Evolutionary conservation across 106 monocot species (phyloP).

Genomic region (Dendrobium catenatum): DNA sequence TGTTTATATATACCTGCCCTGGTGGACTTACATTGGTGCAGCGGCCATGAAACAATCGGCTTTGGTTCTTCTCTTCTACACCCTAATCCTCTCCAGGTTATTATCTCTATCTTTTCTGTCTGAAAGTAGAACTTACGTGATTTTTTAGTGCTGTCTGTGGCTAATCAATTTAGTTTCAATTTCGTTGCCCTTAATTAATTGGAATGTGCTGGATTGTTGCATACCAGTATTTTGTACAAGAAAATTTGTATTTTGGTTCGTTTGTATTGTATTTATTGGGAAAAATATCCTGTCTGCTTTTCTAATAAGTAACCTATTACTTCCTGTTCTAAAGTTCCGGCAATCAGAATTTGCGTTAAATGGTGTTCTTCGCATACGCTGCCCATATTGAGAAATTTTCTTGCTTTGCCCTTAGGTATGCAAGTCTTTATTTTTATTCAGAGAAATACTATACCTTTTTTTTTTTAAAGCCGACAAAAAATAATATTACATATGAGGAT

Average conservation of each 20-base stretch:
- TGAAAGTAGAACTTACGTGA: not conserved
- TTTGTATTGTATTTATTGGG: not conserved
- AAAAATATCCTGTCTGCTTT: not conserved
- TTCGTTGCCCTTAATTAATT: not conserved
- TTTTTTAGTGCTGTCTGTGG: not conserved
- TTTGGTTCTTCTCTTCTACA: conserved; percentile 5
- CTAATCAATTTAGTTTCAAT: not conserved
- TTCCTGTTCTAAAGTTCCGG: not conserved
- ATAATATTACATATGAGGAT: not conserved
- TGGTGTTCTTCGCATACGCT: not conserved
- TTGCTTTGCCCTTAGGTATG: too few species aligned
- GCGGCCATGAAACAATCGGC: conserved; percentile 4
- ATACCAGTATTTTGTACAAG: not conserved
- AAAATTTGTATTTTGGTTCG: not conserved
- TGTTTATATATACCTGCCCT: too few species aligned
- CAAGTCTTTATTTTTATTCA: too few species aligned
- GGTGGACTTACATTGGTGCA: not conserved
- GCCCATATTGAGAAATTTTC: too few species aligned
- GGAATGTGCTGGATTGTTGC: not conserved
- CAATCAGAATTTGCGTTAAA: not conserved
- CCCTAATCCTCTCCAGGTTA: conserved; percentile 12
- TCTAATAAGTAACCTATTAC: not conserved
- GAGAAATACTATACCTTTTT: too few species aligned
- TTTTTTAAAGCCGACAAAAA: not conserved
- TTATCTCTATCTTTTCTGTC: not conserved